These are phyloP conservation scores for Chara braunii DNA, from an alignment of 139 green algal genomes.

Conservation along the genomic window DNA sequence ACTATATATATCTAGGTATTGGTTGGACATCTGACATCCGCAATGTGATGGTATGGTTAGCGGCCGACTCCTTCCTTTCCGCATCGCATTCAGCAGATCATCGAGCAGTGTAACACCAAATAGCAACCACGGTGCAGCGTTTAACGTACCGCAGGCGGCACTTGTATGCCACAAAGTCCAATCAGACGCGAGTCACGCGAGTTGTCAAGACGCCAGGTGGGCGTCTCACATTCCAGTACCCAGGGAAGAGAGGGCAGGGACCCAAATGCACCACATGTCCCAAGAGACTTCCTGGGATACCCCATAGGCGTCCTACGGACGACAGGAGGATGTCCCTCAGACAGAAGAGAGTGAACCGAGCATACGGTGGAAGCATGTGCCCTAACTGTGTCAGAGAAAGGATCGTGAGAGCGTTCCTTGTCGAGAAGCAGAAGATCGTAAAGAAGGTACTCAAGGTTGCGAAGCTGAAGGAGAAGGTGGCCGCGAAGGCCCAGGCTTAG, in stretches of 20 bases:
- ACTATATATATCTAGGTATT: too few species aligned
- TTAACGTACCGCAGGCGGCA: constrained; percentile 52
- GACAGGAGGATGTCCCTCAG: constrained; percentile 80
- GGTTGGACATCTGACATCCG: too few species aligned
- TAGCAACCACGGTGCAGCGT: constrained; percentile 39
- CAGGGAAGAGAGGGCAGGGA: constrained; percentile 68
- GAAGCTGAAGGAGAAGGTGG: constrained; percentile 40
- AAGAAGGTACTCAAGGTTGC: constrained; percentile 80
- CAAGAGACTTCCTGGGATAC: too few species aligned
- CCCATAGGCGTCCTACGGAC: too few species aligned
- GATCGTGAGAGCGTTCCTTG: constrained; percentile 92
- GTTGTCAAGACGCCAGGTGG: constrained; percentile 89
- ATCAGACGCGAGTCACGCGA: constrained; percentile 75
- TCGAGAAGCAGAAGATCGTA: constrained; percentile 99
- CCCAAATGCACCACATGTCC: constrained; percentile 70
- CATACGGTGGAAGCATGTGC: constrained; percentile 86
- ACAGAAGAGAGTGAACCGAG: constrained; percentile 87
- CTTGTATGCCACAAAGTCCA: constrained; percentile 87
- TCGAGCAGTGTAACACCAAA: too few species aligned
- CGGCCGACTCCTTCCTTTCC: too few species aligned
- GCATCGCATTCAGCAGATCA: too few species aligned
- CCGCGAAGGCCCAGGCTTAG: constrained; percentile 28
- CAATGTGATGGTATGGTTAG: too few species aligned
- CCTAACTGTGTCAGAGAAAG: constrained; percentile 23
- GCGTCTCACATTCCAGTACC: too few species aligned